A percentile compares a stretch with the other conserved stretches of the same genome.
Conservation (phyloP, 2,329 filamentous ascomycete species). For the Xylariaceae sp. region DNA sequence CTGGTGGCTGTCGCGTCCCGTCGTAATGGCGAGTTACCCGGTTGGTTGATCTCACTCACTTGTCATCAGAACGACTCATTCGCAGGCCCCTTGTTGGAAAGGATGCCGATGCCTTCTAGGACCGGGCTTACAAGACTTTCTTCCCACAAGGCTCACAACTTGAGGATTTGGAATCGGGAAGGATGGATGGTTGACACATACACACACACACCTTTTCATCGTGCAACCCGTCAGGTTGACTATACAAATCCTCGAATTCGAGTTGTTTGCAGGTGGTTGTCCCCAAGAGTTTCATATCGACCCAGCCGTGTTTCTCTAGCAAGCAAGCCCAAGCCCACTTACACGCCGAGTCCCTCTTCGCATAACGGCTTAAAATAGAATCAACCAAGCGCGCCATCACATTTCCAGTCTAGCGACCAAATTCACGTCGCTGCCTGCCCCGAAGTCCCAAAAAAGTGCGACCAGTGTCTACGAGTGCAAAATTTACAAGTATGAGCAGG, state of each 20-base stretch:
- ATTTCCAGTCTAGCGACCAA: neutral
- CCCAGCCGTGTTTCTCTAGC: no score
- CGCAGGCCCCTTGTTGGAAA: neutral
- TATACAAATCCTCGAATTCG: no score
- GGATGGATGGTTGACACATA: no score
- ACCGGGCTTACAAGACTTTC: neutral
- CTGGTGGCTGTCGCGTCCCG: constrained; percentile 21
- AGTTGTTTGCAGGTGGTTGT: no score
- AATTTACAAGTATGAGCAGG: neutral
- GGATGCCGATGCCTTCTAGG: neutral
- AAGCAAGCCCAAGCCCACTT: no score
- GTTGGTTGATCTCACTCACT: constrained; percentile 9
- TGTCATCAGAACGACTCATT: constrained; percentile 19
- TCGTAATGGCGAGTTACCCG: constrained; percentile 15
- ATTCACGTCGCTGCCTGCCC: neutral
- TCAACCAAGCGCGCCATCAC: neutral
- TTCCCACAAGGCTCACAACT: no score
- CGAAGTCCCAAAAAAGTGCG: neutral
- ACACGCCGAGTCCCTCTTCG: neutral
- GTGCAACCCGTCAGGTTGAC: no score
- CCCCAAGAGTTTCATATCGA: no score
- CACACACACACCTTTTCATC: no score
- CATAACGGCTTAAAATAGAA: neutral
- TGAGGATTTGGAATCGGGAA: no score
- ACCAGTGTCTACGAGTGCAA: neutral